Evolutionary conservation across 2,329 filamentous ascomycete species (phyloP), one percentile per base, ranked within the genome.

Genomic region (Phialophora tarda): DNA sequence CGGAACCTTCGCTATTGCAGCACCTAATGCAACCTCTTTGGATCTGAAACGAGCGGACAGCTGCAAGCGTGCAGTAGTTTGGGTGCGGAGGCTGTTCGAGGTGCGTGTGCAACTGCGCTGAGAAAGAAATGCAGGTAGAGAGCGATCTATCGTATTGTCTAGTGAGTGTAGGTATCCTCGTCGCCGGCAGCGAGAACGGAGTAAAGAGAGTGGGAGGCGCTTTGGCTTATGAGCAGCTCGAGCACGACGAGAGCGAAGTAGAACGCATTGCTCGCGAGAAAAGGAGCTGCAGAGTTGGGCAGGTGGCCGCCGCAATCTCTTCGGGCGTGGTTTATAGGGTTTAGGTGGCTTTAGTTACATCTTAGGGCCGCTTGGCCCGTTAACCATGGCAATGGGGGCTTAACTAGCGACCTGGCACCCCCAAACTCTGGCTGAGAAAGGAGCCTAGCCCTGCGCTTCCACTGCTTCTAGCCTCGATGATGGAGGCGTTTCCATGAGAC

Each of bases 1-100:
- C n/a, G 58, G 17, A 59, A 59, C 41, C 32, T 23, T 53, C 47
- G 26, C 3, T n/a, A 34, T 26, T 26, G 59, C 47, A 53, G 48
- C 47, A 44, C 28, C 59, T 61, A 61, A 61, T 61, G 59, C 59
- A 61, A 61, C 34, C 59, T 51, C 59, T 61, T 61, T 17, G 28
- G 28, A 51, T 61, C 59, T 61, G 59, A 61, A 61, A 61, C 59
- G 48, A 38, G 59, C 59, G 28, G 48, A 50, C 44, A 11, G 44
- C 23, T 32, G 44, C 59, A 61, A 26, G 28, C 30, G 48, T 61
- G 48, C 59, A 61, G 59, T 53, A 61, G 59, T 5, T 5, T 30
- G 7, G 38, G 17, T 41, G n/a, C 44, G 21, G 44, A 60, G 47
- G 44, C 38, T 53, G 51, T 21, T 50, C 30, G 26, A 26, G 23